phyloP scores from a whole-genome alignment of 192 early-diverging fungal species.

The Coemansia brasiliensis region DNA sequence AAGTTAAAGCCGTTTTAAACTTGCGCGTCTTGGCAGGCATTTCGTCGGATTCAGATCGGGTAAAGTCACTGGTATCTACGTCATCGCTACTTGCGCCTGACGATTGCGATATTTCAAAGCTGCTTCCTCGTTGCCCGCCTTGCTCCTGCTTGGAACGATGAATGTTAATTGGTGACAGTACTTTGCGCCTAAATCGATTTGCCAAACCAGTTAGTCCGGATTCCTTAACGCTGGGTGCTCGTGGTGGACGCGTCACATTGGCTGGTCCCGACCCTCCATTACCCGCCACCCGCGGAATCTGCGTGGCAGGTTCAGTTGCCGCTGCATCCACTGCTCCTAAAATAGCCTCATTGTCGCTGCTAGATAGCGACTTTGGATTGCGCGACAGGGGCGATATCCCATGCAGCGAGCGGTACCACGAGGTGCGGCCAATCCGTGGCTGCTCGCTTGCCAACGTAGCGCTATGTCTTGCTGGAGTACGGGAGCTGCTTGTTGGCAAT shows the following conservation, averaged over 20 bases:
- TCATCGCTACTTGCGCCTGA: slow-evolving; percentile 3
- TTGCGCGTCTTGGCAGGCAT: not conserved
- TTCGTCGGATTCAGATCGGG: slow-evolving; percentile 6
- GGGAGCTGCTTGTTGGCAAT: not conserved
- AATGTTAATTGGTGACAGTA: slow-evolving; percentile 23
- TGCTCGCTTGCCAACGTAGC: not conserved
- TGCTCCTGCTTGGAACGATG: slow-evolving; percentile 4
- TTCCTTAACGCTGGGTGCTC: not conserved
- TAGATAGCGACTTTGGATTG: slow-evolving; percentile 45
- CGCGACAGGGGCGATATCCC: slow-evolving; percentile 48
- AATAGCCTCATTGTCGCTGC: slow-evolving; percentile 36
- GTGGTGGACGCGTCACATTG: not conserved
- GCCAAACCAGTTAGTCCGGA: slow-evolving; percentile 11
- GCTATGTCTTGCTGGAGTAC: not conserved
- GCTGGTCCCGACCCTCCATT: not conserved
- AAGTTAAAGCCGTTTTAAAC: not conserved
- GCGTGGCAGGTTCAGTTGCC: slow-evolving; percentile 1
- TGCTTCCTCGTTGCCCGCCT: not conserved
- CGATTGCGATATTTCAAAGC: not conserved
- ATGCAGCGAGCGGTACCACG: slow-evolving; percentile 49
- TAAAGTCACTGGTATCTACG: slow-evolving; percentile 18
- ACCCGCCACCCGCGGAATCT: slow-evolving; percentile 29
- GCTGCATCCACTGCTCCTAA: slow-evolving; percentile 3
- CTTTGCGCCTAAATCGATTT: slow-evolving; percentile 15
- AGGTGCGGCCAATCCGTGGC: slow-evolving; percentile 26